phyloP scores from a whole-genome alignment of 805 yeast species.

The Metschnikowia kofuensis region DNA sequence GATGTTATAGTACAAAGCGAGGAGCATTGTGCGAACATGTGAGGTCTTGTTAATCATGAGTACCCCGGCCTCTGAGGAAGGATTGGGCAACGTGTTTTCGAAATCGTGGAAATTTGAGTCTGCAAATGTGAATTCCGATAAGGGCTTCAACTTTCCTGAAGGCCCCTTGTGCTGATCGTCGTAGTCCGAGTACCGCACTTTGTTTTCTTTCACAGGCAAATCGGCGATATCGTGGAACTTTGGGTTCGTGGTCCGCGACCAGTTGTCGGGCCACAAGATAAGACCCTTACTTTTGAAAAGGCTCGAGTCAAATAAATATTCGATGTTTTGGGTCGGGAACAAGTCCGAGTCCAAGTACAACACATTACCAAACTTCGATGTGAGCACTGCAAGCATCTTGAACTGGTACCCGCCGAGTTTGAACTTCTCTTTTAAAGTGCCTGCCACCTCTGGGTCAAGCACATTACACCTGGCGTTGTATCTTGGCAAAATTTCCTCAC shows the following conservation, averaged over 20 bases:
- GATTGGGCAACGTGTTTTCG: slow-evolving; percentile 27
- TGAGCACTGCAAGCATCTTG: slow-evolving; percentile 30
- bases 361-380: slow-evolving; percentile 32
- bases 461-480: slow-evolving; percentile 47
- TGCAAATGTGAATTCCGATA: too few relatives aligned
- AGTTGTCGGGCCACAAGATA: slow-evolving; percentile 36
- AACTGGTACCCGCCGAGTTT: slow-evolving; percentile 27
- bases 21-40: slow-evolving; percentile 26
- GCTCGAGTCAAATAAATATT: slow-evolving; percentile 22
- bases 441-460: slow-evolving; percentile 28
- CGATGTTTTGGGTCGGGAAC: slow-evolving; percentile 30
- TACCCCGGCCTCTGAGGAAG: slow-evolving; percentile 34
- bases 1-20: slow-evolving; percentile 34
- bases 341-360: slow-evolving; percentile 34
- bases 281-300: slow-evolving; percentile 25
- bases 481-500: slow-evolving; percentile 41
- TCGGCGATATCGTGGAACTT: slow-evolving; percentile 31
- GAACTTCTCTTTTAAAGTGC: slow-evolving; percentile 17
- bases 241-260: slow-evolving; percentile 34
- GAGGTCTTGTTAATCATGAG: slow-evolving; percentile 30
- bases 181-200: slow-evolving; percentile 24
- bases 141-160: too few relatives aligned
- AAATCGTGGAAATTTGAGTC: slow-evolving; percentile 29
- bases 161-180: slow-evolving; percentile 12
- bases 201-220: slow-evolving; percentile 28